Evolutionary conservation across 345 rosid species (phyloP), one percentile per base, ranked within the genome.

Genomic region (Excoecaria cochinchinensis): DNA sequence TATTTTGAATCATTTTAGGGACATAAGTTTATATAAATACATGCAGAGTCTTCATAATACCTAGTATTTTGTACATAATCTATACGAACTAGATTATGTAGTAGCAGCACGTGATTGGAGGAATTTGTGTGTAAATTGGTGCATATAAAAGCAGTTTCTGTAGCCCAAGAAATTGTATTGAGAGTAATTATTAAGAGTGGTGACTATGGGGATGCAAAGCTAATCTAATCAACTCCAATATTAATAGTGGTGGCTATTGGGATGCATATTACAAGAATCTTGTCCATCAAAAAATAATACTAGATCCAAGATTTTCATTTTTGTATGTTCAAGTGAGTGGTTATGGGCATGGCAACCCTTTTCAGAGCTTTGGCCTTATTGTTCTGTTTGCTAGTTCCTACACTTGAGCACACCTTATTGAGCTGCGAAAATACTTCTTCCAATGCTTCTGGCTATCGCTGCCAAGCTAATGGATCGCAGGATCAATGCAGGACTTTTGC

Each of bases 221-320:
- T 31, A 31, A 31, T 31, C 2, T 31, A 67, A 72, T 71, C 83
- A 79, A 77, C 24, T 77, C 83, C 85, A 62, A 82, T 31, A 52
- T 77, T 6, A n/a, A 40, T 25, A 47, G 70, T 60, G 76, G 77
- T 62, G 71, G 70, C 19, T 70, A 10, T 72, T 72, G 74, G 72
- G 74, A 31, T 31, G 31, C 31, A 31, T 31, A 31, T 1, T 87
- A 89, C 94, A 79, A 90, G 87, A 87, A 70, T 86, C 83, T 72
- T 86, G 88, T 85, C 87, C 58, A 60, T 73, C 38, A 53, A 69
- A 60, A 56, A 25, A 61, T 25, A 51, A 72, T 51, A 42, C n/a
- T 77, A 77, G 92, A 87, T 87, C 91, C 89, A 82, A 87, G 83
- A 82, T 76, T 78, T 86, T 83, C 84, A 84, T 76, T 38, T 22